phyloP scores from a whole-genome alignment of 345 rosid genomes.

The Moringa oleifera region DNA sequence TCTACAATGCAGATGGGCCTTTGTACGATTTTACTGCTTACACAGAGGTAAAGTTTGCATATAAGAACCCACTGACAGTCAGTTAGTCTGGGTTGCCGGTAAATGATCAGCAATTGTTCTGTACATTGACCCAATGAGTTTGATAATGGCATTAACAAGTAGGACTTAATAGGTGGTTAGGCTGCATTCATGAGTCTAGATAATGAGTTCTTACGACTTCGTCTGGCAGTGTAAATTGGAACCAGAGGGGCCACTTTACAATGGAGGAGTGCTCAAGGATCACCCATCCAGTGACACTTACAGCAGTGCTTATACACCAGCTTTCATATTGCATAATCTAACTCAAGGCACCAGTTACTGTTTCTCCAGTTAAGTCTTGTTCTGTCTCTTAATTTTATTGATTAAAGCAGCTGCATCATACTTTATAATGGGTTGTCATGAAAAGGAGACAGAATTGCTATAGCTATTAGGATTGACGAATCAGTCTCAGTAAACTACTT shows the following conservation, averaged over 20 bases:
- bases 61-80: background rate
- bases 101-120: no score
- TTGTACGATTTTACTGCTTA: constrained; percentile 68
- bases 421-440: no score
- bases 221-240: constrained; percentile 51
- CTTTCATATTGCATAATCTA: constrained; percentile 51
- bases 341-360: constrained; percentile 45
- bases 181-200: no score
- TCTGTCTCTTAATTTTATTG: background rate
- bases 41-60: constrained; percentile 42
- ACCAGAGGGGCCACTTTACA: constrained; percentile 62
- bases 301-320: constrained; percentile 30
- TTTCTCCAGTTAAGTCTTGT: constrained; percentile 58
- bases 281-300: constrained; percentile 7
- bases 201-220: no score
- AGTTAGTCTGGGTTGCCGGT: no score
- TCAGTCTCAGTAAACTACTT: no score
- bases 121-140: no score
- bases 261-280: constrained; percentile 65
- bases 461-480: no score
- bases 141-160: no score
- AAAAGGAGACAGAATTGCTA: no score
- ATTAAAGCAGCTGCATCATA: background rate
- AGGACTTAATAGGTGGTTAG: no score
- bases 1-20: constrained; percentile 41